Evolutionary conservation across 805 yeast species (phyloP).

Genomic region (Saturnispora galanensis): DNA sequence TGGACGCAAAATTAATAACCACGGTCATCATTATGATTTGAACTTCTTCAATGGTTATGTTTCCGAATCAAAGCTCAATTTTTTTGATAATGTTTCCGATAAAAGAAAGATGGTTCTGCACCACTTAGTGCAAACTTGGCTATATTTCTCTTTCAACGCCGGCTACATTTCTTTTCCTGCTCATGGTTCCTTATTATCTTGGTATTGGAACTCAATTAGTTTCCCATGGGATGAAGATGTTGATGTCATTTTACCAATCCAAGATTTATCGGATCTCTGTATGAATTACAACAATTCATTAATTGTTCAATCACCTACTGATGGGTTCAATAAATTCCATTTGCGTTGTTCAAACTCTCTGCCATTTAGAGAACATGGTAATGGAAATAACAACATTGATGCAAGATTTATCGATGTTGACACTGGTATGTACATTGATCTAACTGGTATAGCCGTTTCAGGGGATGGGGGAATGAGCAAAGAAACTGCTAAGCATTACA

Average conservation of each 20-base stretch:
- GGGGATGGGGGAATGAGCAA: constrained; percentile 20
- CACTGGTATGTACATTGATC: constrained; percentile 62
- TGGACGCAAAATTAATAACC: constrained; percentile 16
- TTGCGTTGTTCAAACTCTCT: constrained; percentile 37
- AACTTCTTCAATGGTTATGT: constrained; percentile 37
- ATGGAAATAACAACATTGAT: constrained; percentile 56
- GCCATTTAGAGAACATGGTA: constrained; percentile 43
- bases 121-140: constrained; percentile 35
- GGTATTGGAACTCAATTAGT: constrained; percentile 43
- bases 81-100: constrained; percentile 24
- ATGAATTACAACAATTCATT: constrained; percentile 33
- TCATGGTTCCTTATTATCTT: constrained; percentile 29
- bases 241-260: constrained; percentile 43
- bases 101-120: constrained; percentile 30
- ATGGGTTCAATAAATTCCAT: constrained; percentile 25
- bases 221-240: constrained; percentile 52
- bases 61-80: constrained; percentile 27
- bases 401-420: constrained; percentile 66
- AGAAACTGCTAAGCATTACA: constrained; percentile 8
- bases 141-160: constrained; percentile 32
- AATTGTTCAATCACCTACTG: constrained; percentile 30
- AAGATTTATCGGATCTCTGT: constrained; percentile 37
- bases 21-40: constrained; percentile 37
- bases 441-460: constrained; percentile 57
- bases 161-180: constrained; percentile 31